Evolutionary conservation across 2,329 filamentous ascomycete genomes (phyloP), one percentile per base, ranked within the genome.

Genomic region (Sarocladium kiliense): DNA sequence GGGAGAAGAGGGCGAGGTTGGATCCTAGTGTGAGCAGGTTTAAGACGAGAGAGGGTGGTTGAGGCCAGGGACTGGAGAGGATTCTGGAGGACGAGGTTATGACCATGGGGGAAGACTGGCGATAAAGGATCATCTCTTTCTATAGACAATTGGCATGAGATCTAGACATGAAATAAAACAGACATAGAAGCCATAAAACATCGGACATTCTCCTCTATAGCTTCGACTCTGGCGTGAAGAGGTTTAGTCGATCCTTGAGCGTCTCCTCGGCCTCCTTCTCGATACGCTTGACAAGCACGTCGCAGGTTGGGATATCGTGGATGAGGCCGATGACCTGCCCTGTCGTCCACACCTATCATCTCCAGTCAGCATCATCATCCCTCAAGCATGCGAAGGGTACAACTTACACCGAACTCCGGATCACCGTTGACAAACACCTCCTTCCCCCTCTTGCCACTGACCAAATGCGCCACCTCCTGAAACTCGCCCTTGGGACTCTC

Each of bases 371-470:
- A 59, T 26, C 21, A 39, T 55, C 41, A 34, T 18, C 23, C 30
- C 11, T 14, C 18, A n/a, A 4, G n/a, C 21, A n/a, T 5, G 3
- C 16, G 30, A 49, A 23, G 25, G 44, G 25, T 7, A 54, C 34
- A 44, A 84, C 86, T 77, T 80, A 92, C 92, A 55, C 94, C 94
- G 68, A 84, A 90, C 65, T 99, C 88, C 54, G 89, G 82, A 67
- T 99, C 94, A 18, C 94, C 94, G 58, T 92, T 96, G 61, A 92
- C 67, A 71, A 97, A 97, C 5, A 97, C 94, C 76, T 97, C 82
- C 58, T 89, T 82, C 30, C 94, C 94, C 60, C 94, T 80, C 81
- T 96, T 89, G 4, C 94, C 94, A 68, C 89, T 96, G 30, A 99
- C 90, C 63, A 84, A 88, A 27, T 88, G 88, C 21, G 89, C 91